These are phyloP conservation scores for Mimosa pudica DNA, from an alignment of 306 rosid species.

Conservation along the genomic window DNA sequence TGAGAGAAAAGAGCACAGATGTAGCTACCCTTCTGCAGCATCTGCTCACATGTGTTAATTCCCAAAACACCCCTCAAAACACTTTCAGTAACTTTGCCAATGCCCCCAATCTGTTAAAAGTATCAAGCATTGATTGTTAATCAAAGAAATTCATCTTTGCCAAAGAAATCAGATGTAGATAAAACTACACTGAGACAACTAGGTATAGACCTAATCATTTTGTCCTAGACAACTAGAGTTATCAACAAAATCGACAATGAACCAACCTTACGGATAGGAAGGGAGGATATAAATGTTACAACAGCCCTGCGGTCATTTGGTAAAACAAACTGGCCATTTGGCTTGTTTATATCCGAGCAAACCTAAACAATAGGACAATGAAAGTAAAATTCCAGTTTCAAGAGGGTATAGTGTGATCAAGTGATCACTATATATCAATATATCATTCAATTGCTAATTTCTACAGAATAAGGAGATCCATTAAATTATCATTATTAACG, in stretches of 20 bases:
- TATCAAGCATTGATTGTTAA: slow-evolving; percentile 24
- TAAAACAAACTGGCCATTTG: slow-evolving; percentile 91
- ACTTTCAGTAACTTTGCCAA: slow-evolving; percentile 92
- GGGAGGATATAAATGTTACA: slow-evolving; percentile 83
- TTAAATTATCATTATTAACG: slow-evolving; percentile 6
- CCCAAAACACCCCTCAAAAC: slow-evolving; percentile 79
- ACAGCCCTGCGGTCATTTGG: slow-evolving; percentile 79
- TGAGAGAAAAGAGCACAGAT: slow-evolving; percentile 82
- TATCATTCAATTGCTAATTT: slow-evolving; percentile 27
- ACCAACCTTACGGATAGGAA: slow-evolving; percentile 90
- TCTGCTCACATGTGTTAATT: slow-evolving; percentile 82
- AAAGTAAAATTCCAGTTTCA: slow-evolving; percentile 28
- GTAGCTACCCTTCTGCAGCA: slow-evolving; percentile 69
- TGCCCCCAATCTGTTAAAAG: slow-evolving; percentile 88
- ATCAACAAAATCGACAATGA: slow-evolving; percentile 15
- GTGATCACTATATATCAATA: slow-evolving; percentile 28
- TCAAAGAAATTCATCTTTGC: slow-evolving; percentile 17
- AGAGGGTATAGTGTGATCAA: slow-evolving; percentile 7
- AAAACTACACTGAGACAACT: slow-evolving; percentile 24
- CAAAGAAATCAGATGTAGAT: slow-evolving; percentile 33
- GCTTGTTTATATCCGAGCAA: slow-evolving; percentile 96
- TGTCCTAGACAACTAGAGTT: slow-evolving; percentile 11
- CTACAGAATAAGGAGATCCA: slow-evolving; percentile 22
- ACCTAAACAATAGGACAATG: slow-evolving; percentile 53
- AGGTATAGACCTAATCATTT: slow-evolving; percentile 19